Base-by-base conservation (phyloP, 345 rosid species). In the Microthlaspi erraticum region DNA sequence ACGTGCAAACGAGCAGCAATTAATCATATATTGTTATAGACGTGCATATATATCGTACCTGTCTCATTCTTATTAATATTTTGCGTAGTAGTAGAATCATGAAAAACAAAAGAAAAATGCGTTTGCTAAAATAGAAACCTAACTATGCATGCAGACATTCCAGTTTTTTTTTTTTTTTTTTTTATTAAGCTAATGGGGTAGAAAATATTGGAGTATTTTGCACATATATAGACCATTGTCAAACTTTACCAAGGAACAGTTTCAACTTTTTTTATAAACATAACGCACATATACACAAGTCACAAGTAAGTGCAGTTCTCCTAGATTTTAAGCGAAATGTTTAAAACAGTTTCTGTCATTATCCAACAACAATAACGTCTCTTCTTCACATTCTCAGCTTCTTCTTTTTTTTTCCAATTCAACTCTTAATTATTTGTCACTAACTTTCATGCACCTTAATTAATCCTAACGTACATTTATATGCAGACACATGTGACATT, bases 371-470 rank as follows among this genome's bases (percentile, higher is more conserved):
- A 51, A 50, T 57, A 66, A 34, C 61, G 50, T 53, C 44, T 74
- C 10, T 75, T 60, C 64, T 36, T 52, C 68, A 60, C 58, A 67
- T 10, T 68, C 43, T 60, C 64, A 75, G 68, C 48, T 55, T 31
- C 26, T 17, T 56, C 17, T 64, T 63, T 34, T 64, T 63, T 34
- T 44, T 51, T 18, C 52, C 18, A 36, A 8, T 63, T 68, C 57
- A 52, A 23, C 56, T 44, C 73, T 56, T 69, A 46, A 56, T 55
- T 55, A 70, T 46, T 11, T 70, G 19, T 63, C 79, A 39, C 79
- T 62, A 56, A 76, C 66, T 70, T 70, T 63, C 66, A 76, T 76
- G 79, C 71, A 69, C 49, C 60, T 66, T 50, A 59, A 71, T 58
- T 53, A 77, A 71, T 51, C 53, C 66, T 63, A 75, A 42, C 57